Conservation (phyloP, 2,329 filamentous ascomycete species). For the Sclerotiophoma versabilis region DNA sequence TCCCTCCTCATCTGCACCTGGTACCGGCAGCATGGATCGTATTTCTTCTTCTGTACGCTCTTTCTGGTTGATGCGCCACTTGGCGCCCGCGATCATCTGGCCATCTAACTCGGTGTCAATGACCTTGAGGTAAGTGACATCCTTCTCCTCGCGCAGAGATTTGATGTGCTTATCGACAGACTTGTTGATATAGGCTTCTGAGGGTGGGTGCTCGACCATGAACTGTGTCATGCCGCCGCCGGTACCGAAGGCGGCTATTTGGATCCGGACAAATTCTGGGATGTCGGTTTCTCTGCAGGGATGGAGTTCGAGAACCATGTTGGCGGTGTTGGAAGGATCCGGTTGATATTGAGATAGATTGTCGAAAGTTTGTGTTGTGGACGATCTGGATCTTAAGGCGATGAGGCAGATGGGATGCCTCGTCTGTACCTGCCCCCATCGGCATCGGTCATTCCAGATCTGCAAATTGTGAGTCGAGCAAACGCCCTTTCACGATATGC, state of each 20-base stretch:
- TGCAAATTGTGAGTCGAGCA: not conserved
- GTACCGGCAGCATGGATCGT: constrained; percentile 37
- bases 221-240: constrained; percentile 36
- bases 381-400: constrained; percentile 1
- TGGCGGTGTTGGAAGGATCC: not conserved
- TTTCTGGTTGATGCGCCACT: constrained; percentile 47
- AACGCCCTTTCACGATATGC: constrained; percentile 9
- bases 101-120: constrained; percentile 42
- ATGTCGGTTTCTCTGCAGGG: constrained; percentile 38
- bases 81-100: constrained; percentile 45
- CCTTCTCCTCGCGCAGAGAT: constrained; percentile 32
- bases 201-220: constrained; percentile 28
- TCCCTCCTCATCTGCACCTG: constrained; percentile 32
- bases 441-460: not conserved
- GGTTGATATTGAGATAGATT: not conserved
- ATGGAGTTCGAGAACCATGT: constrained; percentile 47
- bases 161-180: constrained; percentile 36
- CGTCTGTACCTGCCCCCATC: constrained; percentile 4
- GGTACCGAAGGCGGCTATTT: constrained; percentile 36
- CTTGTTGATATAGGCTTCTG: constrained; percentile 28
- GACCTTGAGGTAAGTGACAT: constrained; percentile 41
- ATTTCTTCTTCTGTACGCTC: constrained; percentile 43
- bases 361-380: not conserved
- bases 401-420: constrained; percentile 1
- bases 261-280: constrained; percentile 36